Evolutionary conservation across 2,329 filamentous ascomycete species (phyloP), one percentile per base, ranked within the genome.

Genomic region (Colletotrichum eleusines): DNA sequence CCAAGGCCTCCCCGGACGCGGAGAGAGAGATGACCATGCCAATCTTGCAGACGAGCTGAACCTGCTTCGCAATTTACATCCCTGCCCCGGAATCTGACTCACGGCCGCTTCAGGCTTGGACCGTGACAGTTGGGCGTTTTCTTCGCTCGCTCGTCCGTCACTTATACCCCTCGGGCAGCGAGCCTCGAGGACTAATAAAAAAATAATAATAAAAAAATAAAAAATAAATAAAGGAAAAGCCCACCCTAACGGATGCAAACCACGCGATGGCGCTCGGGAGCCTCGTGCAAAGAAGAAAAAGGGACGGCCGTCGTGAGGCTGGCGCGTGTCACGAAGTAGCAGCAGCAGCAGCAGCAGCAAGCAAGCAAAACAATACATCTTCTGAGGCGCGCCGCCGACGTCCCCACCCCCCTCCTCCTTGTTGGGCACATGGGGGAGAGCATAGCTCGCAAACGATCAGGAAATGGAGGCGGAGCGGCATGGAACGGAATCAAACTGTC

Each of bases 11-110:
- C 12, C 35, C 38, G 6, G 38, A 40, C 14, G 1, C 14, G 3
- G 35, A 14, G 35, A 38, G 35, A 14, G 35, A 38, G 35, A 28
- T 9, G 40, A 33, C 50, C 33, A 59, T 65, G 33, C 44, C 35
- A 60, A 65, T 31, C 61, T 59, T 57, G 57, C 67, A 70, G 68
- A 57, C 8, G 50, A 63, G 69, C 69, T 71, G 69, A 71, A 59
- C 64, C 16, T 46, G 20, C 58, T 7, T 26, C 46, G 0, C 14
- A 20, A 38, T 28, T 6, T 20, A 33, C 14, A 23, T 20, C 61
- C 26, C 44, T 33, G 51, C 14, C 9, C 28, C 8, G 12, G 9
- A 28, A 11, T 12, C 33, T 61, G 46, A 44, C 53, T 42, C 55
- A 12, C 40, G 44, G 46, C 61, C 66, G 66, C 50, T 69, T 69